These are phyloP conservation scores for Solanum commersonii DNA, from an alignment of 257 asterid species.

Conservation along the genomic window DNA sequence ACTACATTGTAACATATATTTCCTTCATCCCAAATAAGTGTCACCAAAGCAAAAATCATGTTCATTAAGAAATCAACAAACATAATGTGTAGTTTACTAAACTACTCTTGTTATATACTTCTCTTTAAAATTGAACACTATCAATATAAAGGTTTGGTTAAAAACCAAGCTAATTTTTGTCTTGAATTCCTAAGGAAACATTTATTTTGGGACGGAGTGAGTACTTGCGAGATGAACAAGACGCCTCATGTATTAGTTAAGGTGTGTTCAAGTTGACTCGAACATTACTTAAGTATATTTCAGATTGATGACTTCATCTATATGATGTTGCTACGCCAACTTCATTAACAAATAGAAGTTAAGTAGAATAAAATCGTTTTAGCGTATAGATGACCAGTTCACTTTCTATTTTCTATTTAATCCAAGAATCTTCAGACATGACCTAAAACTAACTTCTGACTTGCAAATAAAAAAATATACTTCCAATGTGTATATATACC, in stretches of 20 bases:
- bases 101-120: not conserved
- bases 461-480: not conserved
- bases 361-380: not conserved
- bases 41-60: not conserved
- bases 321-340: not conserved
- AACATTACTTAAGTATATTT: not conserved
- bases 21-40: not conserved
- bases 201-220: not conserved
- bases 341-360: not conserved
- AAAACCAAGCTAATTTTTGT: not conserved
- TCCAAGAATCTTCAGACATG: not conserved
- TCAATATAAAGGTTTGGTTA: not conserved
- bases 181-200: not conserved
- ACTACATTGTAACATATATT: not conserved
- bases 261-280: not conserved
- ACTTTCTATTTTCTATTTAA: not conserved
- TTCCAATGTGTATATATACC: not conserved
- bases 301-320: not conserved
- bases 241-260: not conserved
- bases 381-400: not conserved
- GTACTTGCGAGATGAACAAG: not conserved
- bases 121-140: not conserved
- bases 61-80: not conserved
- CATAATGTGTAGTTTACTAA: not conserved
- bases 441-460: not conserved